Base-by-base conservation (phyloP, 1,284 basidiomycete genomes). In the Ustilago sp. region DNA sequence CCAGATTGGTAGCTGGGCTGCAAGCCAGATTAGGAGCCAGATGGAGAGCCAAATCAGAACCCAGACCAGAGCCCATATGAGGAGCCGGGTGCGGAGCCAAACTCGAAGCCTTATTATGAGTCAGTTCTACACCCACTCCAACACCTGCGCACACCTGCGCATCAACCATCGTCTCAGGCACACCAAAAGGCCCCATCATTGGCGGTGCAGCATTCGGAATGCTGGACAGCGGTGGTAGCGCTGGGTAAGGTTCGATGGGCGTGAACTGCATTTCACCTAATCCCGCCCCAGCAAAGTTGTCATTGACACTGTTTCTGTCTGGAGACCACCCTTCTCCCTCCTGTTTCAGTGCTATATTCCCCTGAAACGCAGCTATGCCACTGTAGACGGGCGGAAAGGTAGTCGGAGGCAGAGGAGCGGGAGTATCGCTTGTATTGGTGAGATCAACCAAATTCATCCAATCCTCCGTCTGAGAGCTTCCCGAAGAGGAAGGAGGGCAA, bases 401-500 rank as follows among this genome's bases (percentile, higher is more conserved):
- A 7, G 36, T 38, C 8, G 36, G 13, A 38, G 36, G 36, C 8
- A 38, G 8, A 13, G 43, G n/a, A 11, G 50, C 39, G 19, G 17
- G 28, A 28, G 32, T 28, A 38, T 56, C 45, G 17, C 1, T 8
- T 17, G 15, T n/a, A 15, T 28, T 35, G 3, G 34, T 31, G 8
- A 23, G 15, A 17, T 53, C 63, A 32, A 45, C 4, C 34, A 58
- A 17, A 1, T 48, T 36, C 12, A 45, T 38, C 63, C 63, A 64
- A 0, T 47, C 50, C 43, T 45, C 43, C 8, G n/a, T 45, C 11
- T 45, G 43, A 6, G 43, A 45, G n/a, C 43, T 45, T 7, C 19
- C n/a, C 19, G 43, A 45, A 19, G n/a, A 45, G 43, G 11, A 19
- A 19, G 43, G 19, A 19, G 43, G 19, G n/a, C 43, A 45, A 45